Evolutionary conservation across 2,329 filamentous ascomycete genomes (phyloP), one percentile per base, ranked within the genome.

Genomic region (Nectriaceae sp.): DNA sequence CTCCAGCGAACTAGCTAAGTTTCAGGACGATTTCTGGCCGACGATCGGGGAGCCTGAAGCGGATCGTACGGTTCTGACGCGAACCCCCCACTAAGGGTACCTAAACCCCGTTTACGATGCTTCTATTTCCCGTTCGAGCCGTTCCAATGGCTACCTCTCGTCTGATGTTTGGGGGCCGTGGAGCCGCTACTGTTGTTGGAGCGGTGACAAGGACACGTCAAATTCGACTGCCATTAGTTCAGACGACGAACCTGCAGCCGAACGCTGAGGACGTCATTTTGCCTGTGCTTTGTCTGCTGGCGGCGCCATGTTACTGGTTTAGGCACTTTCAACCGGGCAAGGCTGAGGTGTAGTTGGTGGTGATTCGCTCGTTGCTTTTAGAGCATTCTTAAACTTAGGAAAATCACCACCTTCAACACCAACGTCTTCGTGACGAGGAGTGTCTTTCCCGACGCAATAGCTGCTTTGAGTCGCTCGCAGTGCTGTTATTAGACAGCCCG

Each of bases 401-500:
- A 18, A 37, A 19, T 37, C 35, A 40, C 11, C 16, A 21, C 10
- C 37, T 22, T 8, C 18, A 21, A 20, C 37, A 6, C 6, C 37
- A 19, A 40, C 20, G 13, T 15, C 26, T 19, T 33, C 26, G 53
- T 53, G 52, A 22, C 37, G 5, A 19, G 36, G 24, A 36, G 35
- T 47, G 41, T 54, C 26, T 22, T 47, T 44, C 24, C 45, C 24
- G 18, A 44, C 43, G 31, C 53, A 47, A 42, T 41, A 29, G 41
- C 36, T 48, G 39, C 29, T 46, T 43, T 39, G 21, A 45, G 52
- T 53, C 47, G 47, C 59, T 44, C 47, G 52, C 48, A 52, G 40
- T 33, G 61, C 63, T 61, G 65, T 66, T 66, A 64, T 63, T 62
- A 66, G 65, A 65, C 63, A 65, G 64, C 52, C 52, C 45, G 47